Base-by-base conservation (phyloP, 2,329 filamentous ascomycete species). In the Epichloe festucae region DNA sequence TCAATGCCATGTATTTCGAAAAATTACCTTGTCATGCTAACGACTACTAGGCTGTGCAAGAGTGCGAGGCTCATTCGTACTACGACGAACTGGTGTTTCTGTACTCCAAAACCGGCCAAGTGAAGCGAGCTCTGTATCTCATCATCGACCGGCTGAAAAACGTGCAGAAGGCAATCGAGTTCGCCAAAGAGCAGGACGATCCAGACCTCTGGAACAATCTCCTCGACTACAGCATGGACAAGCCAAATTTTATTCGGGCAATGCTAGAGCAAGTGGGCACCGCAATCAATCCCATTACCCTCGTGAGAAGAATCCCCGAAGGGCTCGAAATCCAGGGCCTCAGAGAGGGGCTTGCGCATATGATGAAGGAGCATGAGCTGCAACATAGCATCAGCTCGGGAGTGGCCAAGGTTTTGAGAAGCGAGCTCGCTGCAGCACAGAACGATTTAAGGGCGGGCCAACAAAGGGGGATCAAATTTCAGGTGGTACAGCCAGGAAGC, bases 171-270 rank as follows among this genome's bases (percentile, higher is more conserved):
- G 93, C 93, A 8, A 98, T 98, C 58, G 79, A 85, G 1, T 98
- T 98, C 62, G 90, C 89, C 50, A 96, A 96, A 66, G 85, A 90
- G 55, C 89, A 97, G 63, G 84, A 93, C 56, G 90, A 96, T 60
- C 82, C 84, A 0, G 90, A 96, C 59, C 76, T 98, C 0, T 98
- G 93, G 93, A 87, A 95, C 57, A 90, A 97, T 62, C 75, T 98
- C 7, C 78, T 98, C 5, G 82, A 91, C 59, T 97, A 97, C 67
- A 91, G 87, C 54, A 97, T 98, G 93, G 89, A 96, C 69, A 95
- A 96, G 63, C 93, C 93, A 1, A 81, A 81, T 41, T 98, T 98
- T 69, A 97, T 98, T 58, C 84, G 88, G 12, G 90, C 87, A 0
- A 73, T 98, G 3, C 79, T 98, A 0, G 89, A 95, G 61, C 89